phyloP scores from a whole-genome alignment of 2,329 filamentous ascomycete genomes.

The Nigrospora oryzae region DNA sequence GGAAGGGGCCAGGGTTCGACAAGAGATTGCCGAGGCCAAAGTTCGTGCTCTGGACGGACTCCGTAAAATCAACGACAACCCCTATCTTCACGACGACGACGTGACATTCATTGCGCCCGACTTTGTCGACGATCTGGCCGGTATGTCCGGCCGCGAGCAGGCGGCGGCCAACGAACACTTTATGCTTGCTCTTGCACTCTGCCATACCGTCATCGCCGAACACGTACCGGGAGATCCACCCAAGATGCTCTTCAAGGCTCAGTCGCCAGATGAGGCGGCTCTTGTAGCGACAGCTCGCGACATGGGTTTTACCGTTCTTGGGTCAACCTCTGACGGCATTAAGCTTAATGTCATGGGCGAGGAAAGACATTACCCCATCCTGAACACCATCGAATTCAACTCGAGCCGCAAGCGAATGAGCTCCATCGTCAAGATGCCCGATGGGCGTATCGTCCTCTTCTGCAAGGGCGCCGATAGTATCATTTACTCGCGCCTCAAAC shows the following conservation, averaged over 20 bases:
- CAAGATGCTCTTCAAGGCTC: constrained; percentile 89
- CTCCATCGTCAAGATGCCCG: constrained; percentile 89
- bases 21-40: constrained; percentile 74
- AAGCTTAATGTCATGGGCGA: constrained; percentile 80
- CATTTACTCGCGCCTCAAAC: constrained; percentile 85
- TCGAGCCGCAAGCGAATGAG: constrained; percentile 97
- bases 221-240: constrained; percentile 82
- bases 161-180: constrained; percentile 74
- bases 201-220: constrained; percentile 93
- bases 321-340: constrained; percentile 70
- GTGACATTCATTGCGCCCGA: constrained; percentile 89
- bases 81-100: constrained; percentile 81
- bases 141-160: constrained; percentile 69
- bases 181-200: constrained; percentile 92
- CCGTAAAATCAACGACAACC: constrained; percentile 75
- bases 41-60: constrained; percentile 63
- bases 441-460: constrained; percentile 81
- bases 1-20: constrained; percentile 62
- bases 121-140: constrained; percentile 75
- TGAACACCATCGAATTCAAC: constrained; percentile 97
- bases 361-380: constrained; percentile 74
- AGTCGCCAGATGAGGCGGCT: constrained; percentile 93
- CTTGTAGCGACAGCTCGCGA: constrained; percentile 91
- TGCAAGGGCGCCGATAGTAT: constrained; percentile 98
- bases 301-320: constrained; percentile 88